These are phyloP conservation scores for Cystobasidiaceae sp. DNA, from an alignment of 1,284 basidiomycete genomes.

Conservation along the genomic window DNA sequence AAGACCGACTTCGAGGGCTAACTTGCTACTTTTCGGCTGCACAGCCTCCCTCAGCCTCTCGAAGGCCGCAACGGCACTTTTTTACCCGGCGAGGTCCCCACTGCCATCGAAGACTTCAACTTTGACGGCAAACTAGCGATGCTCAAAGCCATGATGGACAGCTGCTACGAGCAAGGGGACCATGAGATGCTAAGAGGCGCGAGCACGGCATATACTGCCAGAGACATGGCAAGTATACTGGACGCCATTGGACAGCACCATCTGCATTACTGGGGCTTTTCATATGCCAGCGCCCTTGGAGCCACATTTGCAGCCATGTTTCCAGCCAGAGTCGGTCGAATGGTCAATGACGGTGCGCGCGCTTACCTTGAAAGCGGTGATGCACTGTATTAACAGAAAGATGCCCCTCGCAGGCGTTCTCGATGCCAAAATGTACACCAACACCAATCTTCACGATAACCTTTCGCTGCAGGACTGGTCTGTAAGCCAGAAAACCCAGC, in stretches of 20 bases:
- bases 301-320: conserved; percentile 43
- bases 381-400: not conserved
- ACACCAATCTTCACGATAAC: conserved; percentile 31
- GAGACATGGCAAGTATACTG: conserved; percentile 41
- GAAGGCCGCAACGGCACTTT: not conserved
- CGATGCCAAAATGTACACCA: conserved; percentile 12
- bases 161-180: conserved; percentile 34
- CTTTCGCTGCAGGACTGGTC: conserved; percentile 35
- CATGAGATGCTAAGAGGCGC: conserved; percentile 29
- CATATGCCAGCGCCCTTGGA: conserved; percentile 42
- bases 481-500: conserved; percentile 32
- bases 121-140: conserved; percentile 25
- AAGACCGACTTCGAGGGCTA: conserved; percentile 17
- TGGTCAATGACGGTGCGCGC: conserved; percentile 41
- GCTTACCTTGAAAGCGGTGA: not conserved
- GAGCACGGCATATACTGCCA: conserved; percentile 37
- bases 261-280: conserved; percentile 42
- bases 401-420: not conserved
- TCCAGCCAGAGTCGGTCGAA: conserved; percentile 39
- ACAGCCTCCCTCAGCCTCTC: conserved; percentile 24
- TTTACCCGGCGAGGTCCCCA: not conserved
- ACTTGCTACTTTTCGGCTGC: conserved; percentile 25
- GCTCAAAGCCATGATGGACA: conserved; percentile 4
- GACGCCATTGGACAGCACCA: conserved; percentile 39
- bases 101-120: not conserved